Conservation (phyloP, 768 basidiomycete genomes). For the Termitomyces titanicus region DNA sequence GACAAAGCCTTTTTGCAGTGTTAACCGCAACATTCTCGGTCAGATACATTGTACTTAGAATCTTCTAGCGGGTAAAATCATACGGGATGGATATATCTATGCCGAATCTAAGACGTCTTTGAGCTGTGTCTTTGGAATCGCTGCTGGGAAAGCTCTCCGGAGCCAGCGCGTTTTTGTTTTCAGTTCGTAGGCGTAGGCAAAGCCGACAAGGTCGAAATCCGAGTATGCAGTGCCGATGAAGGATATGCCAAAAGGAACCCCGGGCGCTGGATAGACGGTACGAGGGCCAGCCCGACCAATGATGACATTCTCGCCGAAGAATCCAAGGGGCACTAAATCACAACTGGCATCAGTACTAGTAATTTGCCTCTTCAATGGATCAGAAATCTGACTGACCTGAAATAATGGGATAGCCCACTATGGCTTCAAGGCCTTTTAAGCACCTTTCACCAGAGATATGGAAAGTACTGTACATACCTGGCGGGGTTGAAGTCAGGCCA, state of each 20-base stretch:
- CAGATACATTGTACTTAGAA: too few species aligned
- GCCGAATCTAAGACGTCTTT: not conserved
- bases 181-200: conserved; percentile 66
- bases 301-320: conserved; percentile 44
- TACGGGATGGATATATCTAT: too few species aligned
- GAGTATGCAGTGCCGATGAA: conserved; percentile 62
- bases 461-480: conserved; percentile 30
- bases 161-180: conserved; percentile 39
- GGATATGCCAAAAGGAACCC: conserved; percentile 57
- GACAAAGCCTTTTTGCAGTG: too few species aligned
- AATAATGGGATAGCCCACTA: conserved; percentile 64
- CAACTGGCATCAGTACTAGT: not conserved
- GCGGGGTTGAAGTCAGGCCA: conserved; percentile 33
- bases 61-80: too few species aligned
- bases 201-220: conserved; percentile 52
- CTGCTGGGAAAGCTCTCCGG: not conserved
- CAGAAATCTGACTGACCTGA: conserved; percentile 39
- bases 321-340: conserved; percentile 52
- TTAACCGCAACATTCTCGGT: too few species aligned
- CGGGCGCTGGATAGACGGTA: conserved; percentile 48
- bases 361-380: not conserved
- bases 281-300: conserved; percentile 32
- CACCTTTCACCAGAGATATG: not conserved
- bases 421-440: conserved; percentile 32
- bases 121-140: not conserved